Base-by-base conservation (phyloP, 257 asterid species). In the Ballota nigra region DNA sequence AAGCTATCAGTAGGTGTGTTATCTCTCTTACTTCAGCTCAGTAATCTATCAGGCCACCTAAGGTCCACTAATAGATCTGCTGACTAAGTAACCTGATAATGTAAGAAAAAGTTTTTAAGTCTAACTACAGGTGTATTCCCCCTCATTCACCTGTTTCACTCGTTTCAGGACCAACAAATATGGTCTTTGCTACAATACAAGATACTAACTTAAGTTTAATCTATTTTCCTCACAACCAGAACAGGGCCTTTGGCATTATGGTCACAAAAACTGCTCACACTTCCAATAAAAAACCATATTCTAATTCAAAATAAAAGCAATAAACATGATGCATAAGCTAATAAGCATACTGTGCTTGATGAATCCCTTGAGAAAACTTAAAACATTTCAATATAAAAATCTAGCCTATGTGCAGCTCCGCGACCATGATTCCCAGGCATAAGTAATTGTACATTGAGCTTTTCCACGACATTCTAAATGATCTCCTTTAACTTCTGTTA, bases 211-310 rank as follows among this genome's bases (percentile, higher is more conserved):
- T 18, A 26, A 29, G 23, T 8, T 68, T 69, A 68, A 18, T 59
- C 72, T 18, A 61, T 57, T 45, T 77, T 85, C 87, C 72, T 83
- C 40, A 82, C 92, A 63, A 86, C 83, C 23, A 89, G 83, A 85
- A 86, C 92, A 19, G 85, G 84, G 49, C 85, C 68, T 70, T 80
- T 81, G 73, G 90, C 89, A 72, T 82, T 83, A 83, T 85, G 84
- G 16, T 83, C 84, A 58, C 96, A 85, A 40, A 81, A 86, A 75
- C 85, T 82, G 86, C 92, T 86, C 59, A 89, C 91, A 67, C 96
- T 89, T 70, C 96, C 92, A 55, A 89, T 82, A 77, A 86, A n/a
- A 80, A 13, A 87, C 85, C 91, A 91, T 88, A 79, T 57, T 53
- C 24, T 49, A 28, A 58, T 31, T 64, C 58, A 34, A 23, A 20